These are phyloP conservation scores for Suillus lakei DNA, from an alignment of 768 basidiomycete species.

Conservation along the genomic window DNA sequence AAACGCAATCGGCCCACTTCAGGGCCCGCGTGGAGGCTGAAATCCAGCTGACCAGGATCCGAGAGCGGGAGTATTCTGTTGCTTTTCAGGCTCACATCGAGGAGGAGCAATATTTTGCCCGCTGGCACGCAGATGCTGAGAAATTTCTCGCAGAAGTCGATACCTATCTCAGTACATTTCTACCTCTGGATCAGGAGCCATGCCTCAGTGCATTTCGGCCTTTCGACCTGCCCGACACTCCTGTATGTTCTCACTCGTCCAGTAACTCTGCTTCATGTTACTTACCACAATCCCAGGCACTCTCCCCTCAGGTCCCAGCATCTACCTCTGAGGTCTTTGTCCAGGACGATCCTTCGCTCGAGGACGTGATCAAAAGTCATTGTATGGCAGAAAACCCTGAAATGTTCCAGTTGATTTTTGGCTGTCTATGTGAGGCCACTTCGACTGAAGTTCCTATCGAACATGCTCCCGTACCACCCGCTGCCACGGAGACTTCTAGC, in stretches of 20 bases:
- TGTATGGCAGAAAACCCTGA: constrained; percentile 6
- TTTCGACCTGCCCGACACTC: not conserved
- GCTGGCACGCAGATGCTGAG: not conserved
- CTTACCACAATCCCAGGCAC: not conserved
- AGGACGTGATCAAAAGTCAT: not conserved
- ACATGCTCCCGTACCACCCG: constrained; percentile 5
- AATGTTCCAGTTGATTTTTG: constrained; percentile 3
- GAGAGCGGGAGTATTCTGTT: not conserved
- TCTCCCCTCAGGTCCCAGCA: not conserved
- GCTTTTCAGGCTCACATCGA: not conserved
- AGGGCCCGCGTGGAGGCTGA: too few relatives aligned
- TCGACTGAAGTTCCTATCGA: not conserved
- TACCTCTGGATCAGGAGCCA: not conserved
- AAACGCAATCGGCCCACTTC: too few relatives aligned
- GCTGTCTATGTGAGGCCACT: not conserved
- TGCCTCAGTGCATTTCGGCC: not conserved
- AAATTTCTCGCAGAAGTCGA: not conserved
- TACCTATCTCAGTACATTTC: not conserved
- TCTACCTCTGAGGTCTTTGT: not conserved
- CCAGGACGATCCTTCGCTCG: not conserved
- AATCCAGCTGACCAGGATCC: not conserved
- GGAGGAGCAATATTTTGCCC: not conserved
- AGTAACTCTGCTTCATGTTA: not conserved
- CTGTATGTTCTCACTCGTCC: not conserved
- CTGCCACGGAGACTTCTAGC: not conserved